Evolutionary conservation across 441 rosid species (phyloP).

Genomic region (Raphanus hybrid): DNA sequence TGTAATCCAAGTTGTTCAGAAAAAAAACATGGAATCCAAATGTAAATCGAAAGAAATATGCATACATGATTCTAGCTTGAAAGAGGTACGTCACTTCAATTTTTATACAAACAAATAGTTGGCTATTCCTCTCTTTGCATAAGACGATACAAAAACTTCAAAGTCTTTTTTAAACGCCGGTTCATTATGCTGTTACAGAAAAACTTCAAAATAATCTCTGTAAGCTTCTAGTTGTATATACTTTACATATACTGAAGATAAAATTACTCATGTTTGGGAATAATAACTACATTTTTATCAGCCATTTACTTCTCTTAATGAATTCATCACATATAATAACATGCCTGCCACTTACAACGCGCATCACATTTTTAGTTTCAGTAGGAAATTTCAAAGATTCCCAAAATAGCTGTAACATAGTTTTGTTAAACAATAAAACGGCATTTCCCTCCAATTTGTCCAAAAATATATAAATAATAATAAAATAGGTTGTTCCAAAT

Average conservation of each 20-base stretch:
- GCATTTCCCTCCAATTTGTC: background rate
- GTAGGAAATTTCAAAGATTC: constrained; percentile 32
- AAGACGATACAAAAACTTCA: too few species aligned
- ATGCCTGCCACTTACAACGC: constrained; percentile 35
- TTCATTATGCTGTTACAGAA: too few species aligned
- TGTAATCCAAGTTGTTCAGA: too few species aligned
- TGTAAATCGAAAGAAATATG: too few species aligned
- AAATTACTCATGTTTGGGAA: background rate
- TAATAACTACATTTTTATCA: background rate
- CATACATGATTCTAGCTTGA: too few species aligned
- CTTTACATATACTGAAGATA: background rate
- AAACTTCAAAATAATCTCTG: too few species aligned
- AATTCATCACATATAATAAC: background rate
- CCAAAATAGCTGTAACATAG: constrained; percentile 24
- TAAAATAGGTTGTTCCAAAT: constrained; percentile 18
- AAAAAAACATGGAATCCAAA: too few species aligned
- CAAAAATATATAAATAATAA: background rate
- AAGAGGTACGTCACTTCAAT: too few species aligned
- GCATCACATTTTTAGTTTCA: constrained; percentile 17
- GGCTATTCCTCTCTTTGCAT: too few species aligned
- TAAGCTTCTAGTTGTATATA: background rate
- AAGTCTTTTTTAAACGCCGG: too few species aligned
- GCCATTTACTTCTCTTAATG: background rate
- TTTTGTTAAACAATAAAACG: constrained; percentile 10
- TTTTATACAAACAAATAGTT: too few species aligned